Evolutionary conservation across 495 filamentous ascomycete genomes (phyloP).

Genomic region (Paragyromitra xinjiangensis): DNA sequence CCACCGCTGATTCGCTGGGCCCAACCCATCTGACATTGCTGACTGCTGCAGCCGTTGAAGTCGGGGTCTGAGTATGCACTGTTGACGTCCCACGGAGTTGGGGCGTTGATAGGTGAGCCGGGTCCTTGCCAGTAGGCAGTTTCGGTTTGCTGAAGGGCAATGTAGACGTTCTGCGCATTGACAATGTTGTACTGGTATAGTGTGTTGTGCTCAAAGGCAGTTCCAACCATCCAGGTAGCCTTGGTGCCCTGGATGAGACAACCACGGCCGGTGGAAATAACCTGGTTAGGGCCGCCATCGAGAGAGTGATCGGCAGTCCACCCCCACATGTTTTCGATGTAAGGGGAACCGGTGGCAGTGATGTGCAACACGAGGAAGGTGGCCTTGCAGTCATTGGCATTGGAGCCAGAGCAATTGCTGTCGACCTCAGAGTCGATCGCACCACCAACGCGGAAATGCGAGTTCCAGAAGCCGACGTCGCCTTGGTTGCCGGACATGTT

Average conservation of each 20-base stretch:
- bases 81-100: slow-evolving; percentile 60
- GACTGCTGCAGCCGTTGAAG: slow-evolving; percentile 62
- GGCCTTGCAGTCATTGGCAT: slow-evolving; percentile 63
- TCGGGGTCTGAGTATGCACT: slow-evolving; percentile 65
- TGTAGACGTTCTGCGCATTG: slow-evolving; percentile 73
- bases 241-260: slow-evolving; percentile 67
- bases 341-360: slow-evolving; percentile 62
- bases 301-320: slow-evolving; percentile 69
- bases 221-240: slow-evolving; percentile 73
- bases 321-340: slow-evolving; percentile 70
- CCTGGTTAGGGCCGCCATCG: slow-evolving; percentile 66
- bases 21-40: slow-evolving; percentile 69
- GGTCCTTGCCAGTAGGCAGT: slow-evolving; percentile 66
- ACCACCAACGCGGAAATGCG: slow-evolving; percentile 68
- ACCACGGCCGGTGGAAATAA: slow-evolving; percentile 75
- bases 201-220: slow-evolving; percentile 76
- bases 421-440: slow-evolving; percentile 62
- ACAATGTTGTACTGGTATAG: slow-evolving; percentile 85
- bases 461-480: slow-evolving; percentile 68
- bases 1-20: slow-evolving; percentile 72
- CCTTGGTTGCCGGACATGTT: slow-evolving; percentile 68
- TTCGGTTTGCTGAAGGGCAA: slow-evolving; percentile 83
- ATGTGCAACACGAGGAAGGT: slow-evolving; percentile 65
- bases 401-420: slow-evolving; percentile 59
- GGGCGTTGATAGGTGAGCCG: slow-evolving; percentile 54